Evolutionary conservation across 768 basidiomycete species (phyloP).

Genomic region (Auricularia heimuer): DNA sequence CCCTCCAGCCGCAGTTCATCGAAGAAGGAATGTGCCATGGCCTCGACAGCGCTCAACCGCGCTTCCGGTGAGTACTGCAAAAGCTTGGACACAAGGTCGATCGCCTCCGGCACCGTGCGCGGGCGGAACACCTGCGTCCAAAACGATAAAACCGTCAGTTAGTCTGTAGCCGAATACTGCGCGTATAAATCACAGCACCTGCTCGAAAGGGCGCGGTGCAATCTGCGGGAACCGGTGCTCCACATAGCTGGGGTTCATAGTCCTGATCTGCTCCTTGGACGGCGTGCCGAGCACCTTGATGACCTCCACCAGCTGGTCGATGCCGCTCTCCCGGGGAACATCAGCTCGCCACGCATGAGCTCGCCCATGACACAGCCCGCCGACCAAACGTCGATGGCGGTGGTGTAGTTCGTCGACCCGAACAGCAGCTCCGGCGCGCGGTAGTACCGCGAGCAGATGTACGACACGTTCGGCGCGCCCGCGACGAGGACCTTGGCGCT

Average conservation of each 20-base stretch:
- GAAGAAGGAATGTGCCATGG: constrained; percentile 94
- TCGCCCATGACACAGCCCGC: constrained; percentile 99
- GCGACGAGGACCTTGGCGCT: constrained; percentile 97
- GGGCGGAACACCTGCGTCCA: constrained; percentile 83
- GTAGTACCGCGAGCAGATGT: constrained; percentile 99
- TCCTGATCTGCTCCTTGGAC: constrained; percentile 98
- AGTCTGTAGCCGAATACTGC: constrained; percentile 2
- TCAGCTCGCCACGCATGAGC: constrained; percentile 95
- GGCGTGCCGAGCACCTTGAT: constrained; percentile 99
- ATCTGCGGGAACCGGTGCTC: constrained; percentile 99
- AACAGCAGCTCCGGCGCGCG: constrained; percentile 98
- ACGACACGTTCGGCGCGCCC: constrained; percentile 98
- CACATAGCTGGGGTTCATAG: constrained; percentile 99
- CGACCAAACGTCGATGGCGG: constrained; percentile 99
- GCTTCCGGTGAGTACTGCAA: constrained; percentile 97
- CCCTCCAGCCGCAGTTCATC: constrained; percentile 89
- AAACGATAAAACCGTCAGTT: background rate
- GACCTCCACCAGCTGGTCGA: constrained; percentile 98
- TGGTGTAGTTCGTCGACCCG: constrained; percentile 98
- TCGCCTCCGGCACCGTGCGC: constrained; percentile 90
- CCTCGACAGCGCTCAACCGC: constrained; percentile 80
- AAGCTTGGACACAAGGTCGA: constrained; percentile 88
- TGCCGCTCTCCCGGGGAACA: constrained; percentile 99
- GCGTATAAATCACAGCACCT: constrained; percentile 37
- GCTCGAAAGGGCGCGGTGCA: constrained; percentile 97